Base-by-base conservation (phyloP, 108 stramenopile species). In the Stephanodiscus triporus region DNA sequence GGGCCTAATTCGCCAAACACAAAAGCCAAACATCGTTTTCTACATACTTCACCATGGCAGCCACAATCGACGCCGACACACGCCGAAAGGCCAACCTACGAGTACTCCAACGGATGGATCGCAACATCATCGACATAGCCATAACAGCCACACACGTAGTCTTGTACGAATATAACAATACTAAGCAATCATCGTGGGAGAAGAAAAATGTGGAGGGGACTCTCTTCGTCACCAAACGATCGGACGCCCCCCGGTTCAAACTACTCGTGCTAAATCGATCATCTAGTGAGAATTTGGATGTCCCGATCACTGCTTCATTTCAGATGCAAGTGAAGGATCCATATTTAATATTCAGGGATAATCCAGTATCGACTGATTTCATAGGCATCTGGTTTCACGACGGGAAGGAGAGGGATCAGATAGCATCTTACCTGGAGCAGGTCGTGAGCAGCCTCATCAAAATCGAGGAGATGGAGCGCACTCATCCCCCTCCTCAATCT, bases 351-450 rank as follows among this genome's bases (percentile, higher is more conserved):
- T 86, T 91, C 49, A 60, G 86, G 13, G 76, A 78, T 34, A 54
- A 59, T 50, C 43, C 54, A 3, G 37, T 69, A 9, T 70, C 76
- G 0, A 55, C 75, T 29, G 63, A 61, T 19, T 30, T 62, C 20
- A 73, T 60, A 20, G 93, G 93, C 19, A 89, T 91, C 63, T 92
- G 91, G 91, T 95, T 95, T 58, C 88, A 85, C 13, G 75, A 86
- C 80, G 75, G 72, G 6, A 74, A 84, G 9, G 93, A 95, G 68
- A 80, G 89, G 23, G 70, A 76, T 5, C 56, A 69, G 6, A 63
- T 94, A 30, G 83, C 75, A 27, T 56, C 77, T 9, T 69, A 78
- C 51, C 71, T 94, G 63, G 63, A 78, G 29, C 34, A 74, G 10
- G 78, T 87, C 0, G 63, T 89, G 24, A 75, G 75, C 37, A 82